Percentiles rank a stretch among this genome's conserved stretches.
phyloP scores from a whole-genome alignment of 768 basidiomycete genomes.

The Sistotremastrum suecicum region DNA sequence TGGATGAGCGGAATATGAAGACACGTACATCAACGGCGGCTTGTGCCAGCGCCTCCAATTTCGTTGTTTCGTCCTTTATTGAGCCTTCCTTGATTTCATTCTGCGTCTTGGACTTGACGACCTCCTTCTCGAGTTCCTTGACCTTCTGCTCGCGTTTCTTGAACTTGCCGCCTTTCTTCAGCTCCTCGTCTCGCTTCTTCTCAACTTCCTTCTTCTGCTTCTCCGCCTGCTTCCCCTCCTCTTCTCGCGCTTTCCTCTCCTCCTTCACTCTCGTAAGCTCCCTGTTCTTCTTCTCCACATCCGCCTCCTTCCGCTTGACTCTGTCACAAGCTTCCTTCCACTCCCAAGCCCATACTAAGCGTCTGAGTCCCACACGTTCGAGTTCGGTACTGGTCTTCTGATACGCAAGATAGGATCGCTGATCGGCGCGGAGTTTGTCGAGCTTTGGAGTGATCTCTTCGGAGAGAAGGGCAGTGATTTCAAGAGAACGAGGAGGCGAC shows the following conservation, averaged over 20 bases:
- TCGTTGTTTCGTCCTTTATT: constrained; percentile 65
- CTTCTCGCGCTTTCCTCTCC: constrained; percentile 32
- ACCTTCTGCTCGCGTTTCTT: constrained; percentile 75
- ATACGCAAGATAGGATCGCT: constrained; percentile 75
- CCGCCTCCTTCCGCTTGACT: constrained; percentile 38
- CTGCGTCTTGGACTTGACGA: constrained; percentile 76
- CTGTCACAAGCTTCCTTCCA: constrained; percentile 55
- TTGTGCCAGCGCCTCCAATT: constrained; percentile 33
- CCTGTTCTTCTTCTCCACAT: constrained; percentile 34
- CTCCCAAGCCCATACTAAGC: constrained; percentile 77
- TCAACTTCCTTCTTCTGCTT: constrained; percentile 50
- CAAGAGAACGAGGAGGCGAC: no score
- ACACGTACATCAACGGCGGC: constrained; percentile 57
- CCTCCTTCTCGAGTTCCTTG: constrained; percentile 58
- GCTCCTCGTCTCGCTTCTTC: constrained; percentile 70
- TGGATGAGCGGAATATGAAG: no score
- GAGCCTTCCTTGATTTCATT: constrained; percentile 65
- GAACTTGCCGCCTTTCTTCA: constrained; percentile 86
- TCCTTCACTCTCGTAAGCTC: constrained; percentile 34
- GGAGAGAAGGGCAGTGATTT: constrained; percentile 61
- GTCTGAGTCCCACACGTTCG: constrained; percentile 69
- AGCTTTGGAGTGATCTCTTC: constrained; percentile 95
- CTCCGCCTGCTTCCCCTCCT: constrained; percentile 52
- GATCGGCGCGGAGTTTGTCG: constrained; percentile 79
- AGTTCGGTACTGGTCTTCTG: constrained; percentile 84